Base-by-base conservation (phyloP, 2,329 filamentous ascomycete genomes). In the Sphaerulina populicola region DNA sequence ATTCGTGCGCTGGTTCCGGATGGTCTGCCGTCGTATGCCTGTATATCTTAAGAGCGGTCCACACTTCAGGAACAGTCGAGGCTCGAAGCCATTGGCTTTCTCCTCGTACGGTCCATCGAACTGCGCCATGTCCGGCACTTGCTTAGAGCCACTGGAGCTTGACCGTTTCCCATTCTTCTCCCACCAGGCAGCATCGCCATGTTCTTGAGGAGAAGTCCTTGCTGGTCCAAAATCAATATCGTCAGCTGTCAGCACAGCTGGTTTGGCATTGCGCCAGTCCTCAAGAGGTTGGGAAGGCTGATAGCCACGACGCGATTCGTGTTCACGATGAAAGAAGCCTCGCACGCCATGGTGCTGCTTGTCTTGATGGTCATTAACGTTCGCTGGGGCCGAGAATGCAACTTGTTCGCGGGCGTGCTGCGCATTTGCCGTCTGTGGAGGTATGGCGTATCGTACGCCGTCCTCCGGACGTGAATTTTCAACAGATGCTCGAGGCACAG, bases 1-100 rank as follows among this genome's bases (percentile, higher is more conserved):
- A 12, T 42, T 44, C 50, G 64, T 66, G 29, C 66, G 68, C 30
- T 71, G 65, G 14, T 55, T 52, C 10, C 36, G 46, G 27, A 66
- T 64, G 0, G 72, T 63, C 43, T 94, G 80, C 36, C 75, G 76
- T 37, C 84, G 81, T 38, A 95, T 81, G 15, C 94, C 93, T 49
- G 85, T 91, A 67, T 94, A 98, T 53, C 93, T 82, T 56, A 98
- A 72, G 18, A 98, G 73, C 5, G 93, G 93, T 0, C 93, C 93
- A 63, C 91, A 95, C 68, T 89, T 90, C 48, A 98, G 74, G 65
- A 87, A 90, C 35, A 98, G 70, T 2, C 81, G 78, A 18, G 93
- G 93, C 60, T 86, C 86, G 69, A 97, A 98, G 52, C 78, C 78
- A 72, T 77, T 77, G 56, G 79, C 76, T 35, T 72, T 74, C 49